Evolutionary conservation across 495 filamentous ascomycete species (phyloP), one percentile per base, ranked within the genome.

Genomic region (Friedmanniomyces simplex): DNA sequence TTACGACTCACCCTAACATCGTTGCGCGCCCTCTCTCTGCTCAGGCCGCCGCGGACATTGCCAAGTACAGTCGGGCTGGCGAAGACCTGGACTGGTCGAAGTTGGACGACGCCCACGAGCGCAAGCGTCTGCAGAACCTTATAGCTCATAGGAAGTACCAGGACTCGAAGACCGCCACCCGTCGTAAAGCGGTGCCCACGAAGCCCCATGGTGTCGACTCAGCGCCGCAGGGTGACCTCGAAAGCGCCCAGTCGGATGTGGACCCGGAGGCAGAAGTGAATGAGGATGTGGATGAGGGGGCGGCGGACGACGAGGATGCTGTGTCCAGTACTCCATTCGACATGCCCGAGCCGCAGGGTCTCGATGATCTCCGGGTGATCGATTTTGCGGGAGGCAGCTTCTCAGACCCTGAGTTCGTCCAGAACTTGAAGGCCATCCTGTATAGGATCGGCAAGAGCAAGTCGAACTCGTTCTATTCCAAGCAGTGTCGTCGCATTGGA

Each of bases 401-500:
- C 37, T 16, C 34, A 12, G 51, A 54, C 34, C 8, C 6, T 10
- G 36, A 54, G 2, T 60, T 51, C 28, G 30, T 60, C n/a, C 11
- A 34, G 14, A 13, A 21, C 2, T 18, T 55, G 0, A 51, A 16
- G 16, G 51, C 41, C 10, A 21, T 20, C 16, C 26, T 39, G 12
- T 3, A 49, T 20, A 10, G 7, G 20, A 50, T 45, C 5, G 18
- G 26, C 50, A 58, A 62, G 13, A 24, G 42, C 24, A 59, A 64
- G 52, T 16, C 45, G 8, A 43, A 25, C 36, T 30, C 16, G 2
- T 51, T 52, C 43, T 48, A 5, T 26, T 37, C 18, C 47, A 64
- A 43, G 49, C 57, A 51, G 26, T 21, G n/a, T 30, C 47, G 49
- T 20, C 57, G 61, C 28, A 60, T 64, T 20, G 39, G 60, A 12